Evolutionary conservation across 2,329 filamentous ascomycete species (phyloP).

Genomic region (Tolypocladium guangdongense): DNA sequence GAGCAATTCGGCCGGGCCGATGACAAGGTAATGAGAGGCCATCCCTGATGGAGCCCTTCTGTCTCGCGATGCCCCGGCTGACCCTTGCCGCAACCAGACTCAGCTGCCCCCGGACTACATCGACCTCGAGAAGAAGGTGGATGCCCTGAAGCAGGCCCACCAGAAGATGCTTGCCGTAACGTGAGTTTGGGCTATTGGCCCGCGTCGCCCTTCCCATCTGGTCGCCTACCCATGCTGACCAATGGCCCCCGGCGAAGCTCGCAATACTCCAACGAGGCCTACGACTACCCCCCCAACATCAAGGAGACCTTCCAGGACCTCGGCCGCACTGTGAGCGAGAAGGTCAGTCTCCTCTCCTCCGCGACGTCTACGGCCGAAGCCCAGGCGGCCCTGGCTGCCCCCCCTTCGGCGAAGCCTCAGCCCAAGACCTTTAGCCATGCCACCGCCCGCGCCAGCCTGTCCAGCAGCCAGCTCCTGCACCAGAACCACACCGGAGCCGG

Average conservation of each 20-base stretch:
- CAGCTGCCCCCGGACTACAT: constrained; percentile 96
- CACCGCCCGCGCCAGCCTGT: constrained; percentile 78
- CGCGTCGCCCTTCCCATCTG: not conserved
- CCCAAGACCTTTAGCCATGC: constrained; percentile 98
- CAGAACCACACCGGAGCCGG: constrained; percentile 68
- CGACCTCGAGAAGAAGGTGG: constrained; percentile 95
- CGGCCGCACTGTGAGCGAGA: constrained; percentile 89
- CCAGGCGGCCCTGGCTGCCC: constrained; percentile 84
- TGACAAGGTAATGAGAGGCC: constrained; percentile 57
- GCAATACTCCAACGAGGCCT: constrained; percentile 81
- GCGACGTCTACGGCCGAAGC: constrained; percentile 84
- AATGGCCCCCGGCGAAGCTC: constrained; percentile 42
- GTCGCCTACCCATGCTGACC: not conserved
- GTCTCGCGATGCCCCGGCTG: constrained; percentile 2
- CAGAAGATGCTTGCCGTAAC: constrained; percentile 96
- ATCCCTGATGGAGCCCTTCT: not conserved
- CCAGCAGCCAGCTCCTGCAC: constrained; percentile 76
- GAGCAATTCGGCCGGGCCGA: constrained; percentile 92
- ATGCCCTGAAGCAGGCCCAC: constrained; percentile 93
- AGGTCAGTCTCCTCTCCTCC: constrained; percentile 79
- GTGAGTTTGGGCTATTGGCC: constrained; percentile 43
- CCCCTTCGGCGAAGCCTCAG: constrained; percentile 84
- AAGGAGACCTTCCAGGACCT: constrained; percentile 96
- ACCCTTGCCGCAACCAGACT: constrained; percentile 45
- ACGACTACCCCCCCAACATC: constrained; percentile 95